Conservation (phyloP, 2,329 filamentous ascomycete genomes). For the Phyllosticta capitalensis region DNA sequence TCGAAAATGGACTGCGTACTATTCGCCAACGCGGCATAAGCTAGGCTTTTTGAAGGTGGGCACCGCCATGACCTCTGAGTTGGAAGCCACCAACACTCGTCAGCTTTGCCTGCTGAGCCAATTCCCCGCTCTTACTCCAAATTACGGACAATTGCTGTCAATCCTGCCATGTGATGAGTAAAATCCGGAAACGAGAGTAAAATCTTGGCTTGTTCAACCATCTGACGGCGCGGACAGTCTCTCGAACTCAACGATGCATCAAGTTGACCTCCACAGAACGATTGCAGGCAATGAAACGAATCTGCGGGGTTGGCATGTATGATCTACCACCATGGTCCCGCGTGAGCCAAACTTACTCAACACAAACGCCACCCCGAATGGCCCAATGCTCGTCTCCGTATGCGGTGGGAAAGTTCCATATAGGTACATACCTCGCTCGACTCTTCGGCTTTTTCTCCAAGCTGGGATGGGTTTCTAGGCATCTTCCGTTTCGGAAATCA, state of each 20-base stretch:
- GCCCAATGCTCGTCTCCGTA: not conserved
- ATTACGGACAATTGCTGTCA: not conserved
- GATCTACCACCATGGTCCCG: not conserved
- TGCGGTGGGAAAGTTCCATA: not conserved
- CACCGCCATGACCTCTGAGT: not conserved
- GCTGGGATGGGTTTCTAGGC: not conserved
- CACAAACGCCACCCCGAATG: not conserved
- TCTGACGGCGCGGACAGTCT: not conserved
- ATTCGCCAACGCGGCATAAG: not conserved
- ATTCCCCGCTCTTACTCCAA: not conserved
- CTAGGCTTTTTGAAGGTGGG: not conserved
- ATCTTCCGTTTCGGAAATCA: not conserved
- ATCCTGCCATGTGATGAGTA: not conserved
- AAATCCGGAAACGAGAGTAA: not conserved
- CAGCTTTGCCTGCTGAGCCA: not conserved
- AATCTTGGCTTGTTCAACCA: not conserved
- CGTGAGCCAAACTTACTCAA: not conserved
- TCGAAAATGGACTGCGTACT: not conserved
- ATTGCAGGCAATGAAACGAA: not conserved
- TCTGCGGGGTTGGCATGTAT: not conserved
- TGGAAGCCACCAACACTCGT: not conserved
- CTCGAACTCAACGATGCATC: not conserved
- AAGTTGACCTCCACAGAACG: not conserved
- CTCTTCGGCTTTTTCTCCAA: not conserved
- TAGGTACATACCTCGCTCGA: not conserved